Evolutionary conservation across 768 basidiomycete genomes (phyloP).

Genomic region (Amanita phalloides): DNA sequence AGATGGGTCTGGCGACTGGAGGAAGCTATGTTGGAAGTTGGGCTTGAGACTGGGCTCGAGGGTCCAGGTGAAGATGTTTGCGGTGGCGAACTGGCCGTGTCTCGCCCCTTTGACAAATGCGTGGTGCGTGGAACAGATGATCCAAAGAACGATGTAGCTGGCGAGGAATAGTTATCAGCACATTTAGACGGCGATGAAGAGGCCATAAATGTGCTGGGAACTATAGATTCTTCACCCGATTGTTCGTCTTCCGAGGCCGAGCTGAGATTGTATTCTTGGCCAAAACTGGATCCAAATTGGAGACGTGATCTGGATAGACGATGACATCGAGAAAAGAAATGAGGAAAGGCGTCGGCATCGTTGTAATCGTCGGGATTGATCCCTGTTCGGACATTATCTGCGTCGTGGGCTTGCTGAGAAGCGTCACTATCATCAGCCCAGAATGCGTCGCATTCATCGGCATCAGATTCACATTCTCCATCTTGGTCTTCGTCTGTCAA

Average conservation of each 20-base stretch:
- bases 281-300: conserved; percentile 1
- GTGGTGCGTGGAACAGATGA: neutral
- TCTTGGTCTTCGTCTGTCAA: conserved; percentile 13
- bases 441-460: conserved; percentile 11
- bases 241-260: neutral
- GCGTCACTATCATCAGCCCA: conserved; percentile 10
- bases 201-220: neutral
- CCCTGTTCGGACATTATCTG: conserved; percentile 11
- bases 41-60: neutral
- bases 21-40: neutral
- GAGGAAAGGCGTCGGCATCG: neutral
- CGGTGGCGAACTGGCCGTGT: neutral
- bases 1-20: neutral
- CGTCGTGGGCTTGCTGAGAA: conserved; percentile 10
- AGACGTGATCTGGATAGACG: neutral
- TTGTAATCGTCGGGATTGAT: conserved; percentile 7
- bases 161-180: neutral
- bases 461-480: conserved; percentile 14
- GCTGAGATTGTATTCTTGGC: neutral
- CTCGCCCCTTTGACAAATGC: neutral
- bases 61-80: conserved; percentile 4
- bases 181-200: neutral
- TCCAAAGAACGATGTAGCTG: conserved; percentile 1
- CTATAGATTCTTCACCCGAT: neutral
- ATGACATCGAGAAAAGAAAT: conserved; percentile 1